phyloP scores from a whole-genome alignment of 176 grass and related monocot species.

The Carex parvula region DNA sequence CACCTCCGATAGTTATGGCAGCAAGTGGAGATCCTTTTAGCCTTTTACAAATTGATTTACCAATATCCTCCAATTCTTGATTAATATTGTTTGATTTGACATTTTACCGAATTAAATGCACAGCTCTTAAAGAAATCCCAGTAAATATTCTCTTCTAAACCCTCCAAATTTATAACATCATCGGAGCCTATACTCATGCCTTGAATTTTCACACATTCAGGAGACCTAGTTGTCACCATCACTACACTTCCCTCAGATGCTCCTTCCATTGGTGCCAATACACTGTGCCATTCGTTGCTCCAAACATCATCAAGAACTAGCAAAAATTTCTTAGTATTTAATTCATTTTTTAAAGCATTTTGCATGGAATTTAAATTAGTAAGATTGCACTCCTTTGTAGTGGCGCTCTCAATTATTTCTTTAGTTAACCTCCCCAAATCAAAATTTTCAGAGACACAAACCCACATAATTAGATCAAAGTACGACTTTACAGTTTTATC shows the following conservation, averaged over 20 bases:
- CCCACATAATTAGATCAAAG: too few species aligned
- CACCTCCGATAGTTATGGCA: slow-evolving; percentile 38
- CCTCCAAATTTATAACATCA: background rate
- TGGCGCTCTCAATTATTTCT: too few species aligned
- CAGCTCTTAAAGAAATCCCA: slow-evolving; percentile 12
- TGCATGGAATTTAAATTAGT: too few species aligned
- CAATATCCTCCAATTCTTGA: slow-evolving; percentile 3
- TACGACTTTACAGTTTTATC: too few species aligned
- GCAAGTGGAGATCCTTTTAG: slow-evolving; percentile 27
- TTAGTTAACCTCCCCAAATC: too few species aligned
- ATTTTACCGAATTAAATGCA: slow-evolving; percentile 3
- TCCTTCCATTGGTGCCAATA: slow-evolving; percentile 10
- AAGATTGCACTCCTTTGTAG: too few species aligned
- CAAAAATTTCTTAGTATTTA: background rate
- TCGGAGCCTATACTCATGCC: background rate
- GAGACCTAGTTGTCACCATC: slow-evolving; percentile 30
- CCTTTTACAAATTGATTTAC: slow-evolving; percentile 19
- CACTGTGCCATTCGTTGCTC: slow-evolving; percentile 27
- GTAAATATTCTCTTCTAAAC: slow-evolving; percentile 1
- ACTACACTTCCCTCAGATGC: slow-evolving; percentile 24
- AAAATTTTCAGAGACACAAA: too few species aligned
- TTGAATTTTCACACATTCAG: background rate
- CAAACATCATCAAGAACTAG: slow-evolving; percentile 35
- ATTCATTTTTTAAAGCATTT: too few species aligned
- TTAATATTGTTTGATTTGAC: background rate